Evolutionary conservation across 345 rosid genomes (phyloP).

Genomic region (Salix koriyanagi): DNA sequence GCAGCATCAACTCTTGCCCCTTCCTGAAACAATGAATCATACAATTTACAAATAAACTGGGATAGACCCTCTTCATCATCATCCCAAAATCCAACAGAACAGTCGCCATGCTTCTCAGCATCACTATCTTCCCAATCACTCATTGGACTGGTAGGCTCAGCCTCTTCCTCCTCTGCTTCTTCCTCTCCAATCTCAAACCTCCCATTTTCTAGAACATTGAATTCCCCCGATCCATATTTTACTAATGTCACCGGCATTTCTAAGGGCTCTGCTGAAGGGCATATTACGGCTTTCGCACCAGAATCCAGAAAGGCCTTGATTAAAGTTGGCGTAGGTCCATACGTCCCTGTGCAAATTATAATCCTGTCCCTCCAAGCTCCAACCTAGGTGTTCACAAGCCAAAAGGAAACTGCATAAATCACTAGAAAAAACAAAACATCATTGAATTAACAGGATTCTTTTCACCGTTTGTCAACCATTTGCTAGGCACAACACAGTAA

Average conservation of each 20-base stretch:
- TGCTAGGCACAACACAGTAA: background rate
- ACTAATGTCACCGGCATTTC: slow-evolving; percentile 47
- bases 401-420: background rate
- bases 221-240: slow-evolving; percentile 45
- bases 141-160: slow-evolving; percentile 50
- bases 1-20: slow-evolving; percentile 68
- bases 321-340: slow-evolving; percentile 63
- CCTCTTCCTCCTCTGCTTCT: slow-evolving; percentile 71
- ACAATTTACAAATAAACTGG: slow-evolving; percentile 61
- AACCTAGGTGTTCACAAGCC: slow-evolving; percentile 39
- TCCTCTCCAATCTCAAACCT: slow-evolving; percentile 96
- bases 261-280: slow-evolving; percentile 67
- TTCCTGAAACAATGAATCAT: slow-evolving; percentile 64
- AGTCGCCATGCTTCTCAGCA: slow-evolving; percentile 42
- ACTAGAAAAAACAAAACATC: background rate
- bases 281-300: slow-evolving; percentile 83
- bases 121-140: slow-evolving; percentile 99
- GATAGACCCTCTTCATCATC: slow-evolving; percentile 73
- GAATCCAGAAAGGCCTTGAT: slow-evolving; percentile 67
- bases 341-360: slow-evolving; percentile 77
- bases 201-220: slow-evolving; percentile 50
- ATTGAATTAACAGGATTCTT: background rate
- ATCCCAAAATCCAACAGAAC: slow-evolving; percentile 53
- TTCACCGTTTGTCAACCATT: background rate
- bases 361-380: slow-evolving; percentile 99